These are phyloP conservation scores for Aspergillus kassunensis DNA, from an alignment of 495 filamentous ascomycete species.

Conservation along the genomic window DNA sequence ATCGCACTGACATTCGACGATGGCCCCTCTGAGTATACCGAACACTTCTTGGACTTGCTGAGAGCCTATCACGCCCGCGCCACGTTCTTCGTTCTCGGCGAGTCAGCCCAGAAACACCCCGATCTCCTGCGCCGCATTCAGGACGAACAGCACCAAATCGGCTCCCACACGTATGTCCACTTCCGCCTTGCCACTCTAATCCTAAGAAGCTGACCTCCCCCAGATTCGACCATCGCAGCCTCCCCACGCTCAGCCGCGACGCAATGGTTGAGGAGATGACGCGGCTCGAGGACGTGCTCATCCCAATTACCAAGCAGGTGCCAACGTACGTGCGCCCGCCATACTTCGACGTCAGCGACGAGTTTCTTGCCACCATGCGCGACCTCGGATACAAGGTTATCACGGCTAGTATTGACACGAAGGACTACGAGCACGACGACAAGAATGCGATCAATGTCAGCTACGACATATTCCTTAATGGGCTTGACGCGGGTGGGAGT, in stretches of 20 bases:
- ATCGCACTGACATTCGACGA: slow-evolving; percentile 78
- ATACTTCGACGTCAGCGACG: slow-evolving; percentile 30
- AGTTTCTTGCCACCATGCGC: slow-evolving; percentile 27
- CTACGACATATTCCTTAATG: slow-evolving; percentile 28
- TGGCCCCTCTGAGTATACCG: slow-evolving; percentile 64
- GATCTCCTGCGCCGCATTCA: slow-evolving; percentile 58
- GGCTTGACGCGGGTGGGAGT: slow-evolving; percentile 27
- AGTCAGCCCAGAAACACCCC: slow-evolving; percentile 47
- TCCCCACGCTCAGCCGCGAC: slow-evolving; percentile 47
- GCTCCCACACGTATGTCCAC: slow-evolving; percentile 62
- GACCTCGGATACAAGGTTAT: slow-evolving; percentile 42
- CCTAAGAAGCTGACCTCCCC: not conserved
- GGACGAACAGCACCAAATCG: slow-evolving; percentile 67
- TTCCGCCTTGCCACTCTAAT: not conserved
- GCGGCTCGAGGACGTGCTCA: slow-evolving; percentile 65
- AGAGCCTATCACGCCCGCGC: slow-evolving; percentile 55
- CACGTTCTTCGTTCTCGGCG: slow-evolving; percentile 73
- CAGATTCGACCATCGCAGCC: slow-evolving; percentile 58
- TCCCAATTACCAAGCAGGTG: slow-evolving; percentile 64
- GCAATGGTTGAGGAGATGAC: slow-evolving; percentile 61
- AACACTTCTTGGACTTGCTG: slow-evolving; percentile 59
- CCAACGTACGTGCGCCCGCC: slow-evolving; percentile 67
- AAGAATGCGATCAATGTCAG: slow-evolving; percentile 20
- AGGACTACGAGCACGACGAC: slow-evolving; percentile 40
- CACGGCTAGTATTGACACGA: slow-evolving; percentile 40